Base-by-base conservation (phyloP, 495 filamentous ascomycete genomes). In the Penicillium bialowiezense region DNA sequence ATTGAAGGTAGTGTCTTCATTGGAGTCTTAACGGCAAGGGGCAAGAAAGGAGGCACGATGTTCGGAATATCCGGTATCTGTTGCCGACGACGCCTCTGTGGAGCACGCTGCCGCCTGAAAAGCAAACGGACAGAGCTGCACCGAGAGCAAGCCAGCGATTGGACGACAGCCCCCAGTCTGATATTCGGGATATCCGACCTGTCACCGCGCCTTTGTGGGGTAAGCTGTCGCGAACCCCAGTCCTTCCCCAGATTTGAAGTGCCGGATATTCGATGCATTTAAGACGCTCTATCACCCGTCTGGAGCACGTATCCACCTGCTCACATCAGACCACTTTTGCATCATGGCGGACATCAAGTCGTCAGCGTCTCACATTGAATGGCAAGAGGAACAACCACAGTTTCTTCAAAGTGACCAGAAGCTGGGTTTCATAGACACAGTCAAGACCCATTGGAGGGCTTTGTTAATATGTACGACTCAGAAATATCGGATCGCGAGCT, bases 201-300 rank as follows among this genome's bases (percentile, higher is more conserved):
- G 38, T 41, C 48, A 51, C 34, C 44, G 48, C 21, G 12, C 48
- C 32, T 33, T 13, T 28, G 40, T 44, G 31, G 31, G 39, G 31
- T 15, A 10, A 13, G 36, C 36, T 21, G 9, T 39, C 19, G 36
- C 21, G 38, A 9, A 38, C 48, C 40, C 48, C 32, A 17, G 48
- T 38, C 10, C 31, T 51, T 51, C 48, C 48, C 48, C 48, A 38
- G 48, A 39, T 51, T 51, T 23, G 21, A 17, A 6, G 15, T 37
- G 33, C 35, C 15, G 8, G 36, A 39, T 20, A 19, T 9, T 21
- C 13, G 12, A 21, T 39, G 10, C 36, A 39, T 39, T 39, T 39
- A 39, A 39, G 36, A 39, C 21, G 36, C 4, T 21, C 34, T 21
- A 7, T 1, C 12, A 21, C 21, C 40, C 32, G 20, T n/a, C n/a